These are phyloP conservation scores for Heterococcus sp. DNA, from an alignment of 108 stramenopile species.

Conservation along the genomic window DNA sequence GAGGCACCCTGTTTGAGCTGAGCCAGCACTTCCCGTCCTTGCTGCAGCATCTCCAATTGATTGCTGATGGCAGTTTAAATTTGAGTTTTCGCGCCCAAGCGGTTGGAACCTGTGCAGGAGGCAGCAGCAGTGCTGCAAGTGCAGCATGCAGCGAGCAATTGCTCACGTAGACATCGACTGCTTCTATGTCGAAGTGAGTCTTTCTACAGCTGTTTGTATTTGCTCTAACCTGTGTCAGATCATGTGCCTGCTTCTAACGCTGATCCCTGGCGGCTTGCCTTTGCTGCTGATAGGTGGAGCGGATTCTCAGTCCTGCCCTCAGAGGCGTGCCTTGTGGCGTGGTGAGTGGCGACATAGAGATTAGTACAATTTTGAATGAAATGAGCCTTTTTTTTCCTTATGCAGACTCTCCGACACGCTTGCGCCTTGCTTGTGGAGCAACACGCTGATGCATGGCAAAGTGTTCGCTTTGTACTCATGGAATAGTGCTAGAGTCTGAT, in stretches of 20 bases:
- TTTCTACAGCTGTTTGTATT: neutral
- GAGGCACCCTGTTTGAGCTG: no score
- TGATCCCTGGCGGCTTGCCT: neutral
- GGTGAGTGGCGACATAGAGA: neutral
- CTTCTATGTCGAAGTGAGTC: constrained; percentile 21
- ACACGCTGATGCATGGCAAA: no score
- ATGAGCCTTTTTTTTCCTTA: neutral
- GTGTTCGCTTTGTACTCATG: no score
- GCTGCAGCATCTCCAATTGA: no score
- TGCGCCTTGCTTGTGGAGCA: no score
- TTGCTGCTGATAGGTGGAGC: neutral
- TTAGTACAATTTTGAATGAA: neutral
- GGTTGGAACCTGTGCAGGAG: no score
- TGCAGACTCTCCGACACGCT: no score
- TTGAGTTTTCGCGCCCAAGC: no score
- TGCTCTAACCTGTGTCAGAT: neutral
- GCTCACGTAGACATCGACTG: constrained; percentile 52
- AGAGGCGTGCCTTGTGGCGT: neutral
- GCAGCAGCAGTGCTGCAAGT: no score
- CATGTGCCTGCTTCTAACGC: neutral
- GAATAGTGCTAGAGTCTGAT: neutral
- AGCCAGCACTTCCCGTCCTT: no score
- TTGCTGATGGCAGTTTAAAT: no score
- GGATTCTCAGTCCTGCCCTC: neutral
- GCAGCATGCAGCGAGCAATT: constrained; percentile 12